Base-by-base conservation (phyloP, 306 rosid genomes). In the Vicia villosa region DNA sequence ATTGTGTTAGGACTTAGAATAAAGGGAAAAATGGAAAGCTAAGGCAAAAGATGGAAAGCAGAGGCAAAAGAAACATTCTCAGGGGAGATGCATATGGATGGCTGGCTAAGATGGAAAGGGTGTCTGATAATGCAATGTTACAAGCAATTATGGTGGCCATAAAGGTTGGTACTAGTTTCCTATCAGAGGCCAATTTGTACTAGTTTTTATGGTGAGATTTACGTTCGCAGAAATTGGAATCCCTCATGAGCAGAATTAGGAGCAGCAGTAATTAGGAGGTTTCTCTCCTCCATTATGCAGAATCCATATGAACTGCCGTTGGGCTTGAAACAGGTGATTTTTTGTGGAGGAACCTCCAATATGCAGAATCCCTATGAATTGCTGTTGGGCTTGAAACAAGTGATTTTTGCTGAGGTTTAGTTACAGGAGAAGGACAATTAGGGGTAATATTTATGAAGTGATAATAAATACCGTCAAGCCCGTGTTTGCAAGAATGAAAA, bases 21-120 rank as follows among this genome's bases (percentile, higher is more conserved):
- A 41, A 41, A 41, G 46, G 15, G 46, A 41, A n/a, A n/a, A n/a
- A n/a, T n/a, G n/a, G n/a, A n/a, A n/a, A n/a, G n/a, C n/a, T n/a
- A n/a, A 68, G 20, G 51, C 37, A 63, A 52, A 36, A 65, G 54
- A 63, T 52, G 22, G 22, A 11, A 30, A 63, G 47, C 78, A 52
- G 40, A 19, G n/a, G 13, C 36, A 22, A 38, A 40, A 10, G 3
- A 10, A 4, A 3, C 26, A 11, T 42, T 43, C 13, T 28, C n/a
- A 14, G 66, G n/a, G 9, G 43, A 52, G 32, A 52, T 52, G 59
- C 59, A 10, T 20, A 52, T 52, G 32, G 59, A 52, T 21, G 59
- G 57, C 6, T n/a, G n/a, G n/a, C n/a, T n/a, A n/a, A n/a, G n/a
- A 52, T 21, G 59, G 57, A 3, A 21, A 52, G n/a, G 32, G 59